Evolutionary conservation across 1,139 yeast species (phyloP).

Genomic region (Kodamaea arcana): DNA sequence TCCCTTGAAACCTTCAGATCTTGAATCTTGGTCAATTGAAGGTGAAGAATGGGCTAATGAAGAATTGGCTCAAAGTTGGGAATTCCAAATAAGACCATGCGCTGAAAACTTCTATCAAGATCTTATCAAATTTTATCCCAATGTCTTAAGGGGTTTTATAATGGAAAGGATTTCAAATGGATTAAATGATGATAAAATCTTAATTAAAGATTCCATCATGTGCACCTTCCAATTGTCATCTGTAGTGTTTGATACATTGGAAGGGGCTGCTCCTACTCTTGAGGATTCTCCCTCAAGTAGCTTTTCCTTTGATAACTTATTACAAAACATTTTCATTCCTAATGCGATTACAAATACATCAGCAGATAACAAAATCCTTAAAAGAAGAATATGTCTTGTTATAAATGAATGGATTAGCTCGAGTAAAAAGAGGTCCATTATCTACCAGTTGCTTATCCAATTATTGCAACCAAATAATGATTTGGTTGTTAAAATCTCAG

Average conservation of each 20-base stretch:
- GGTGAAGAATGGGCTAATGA: slow-evolving; percentile 94
- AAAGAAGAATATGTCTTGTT: slow-evolving; percentile 72
- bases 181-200: slow-evolving; percentile 38
- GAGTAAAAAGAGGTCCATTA: slow-evolving; percentile 50
- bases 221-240: slow-evolving; percentile 81
- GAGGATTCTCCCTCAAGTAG: too few species aligned
- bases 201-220: slow-evolving; percentile 74
- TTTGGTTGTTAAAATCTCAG: slow-evolving; percentile 69
- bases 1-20: slow-evolving; percentile 65
- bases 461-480: slow-evolving; percentile 56
- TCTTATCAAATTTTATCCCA: slow-evolving; percentile 61
- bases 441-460: slow-evolving; percentile 52
- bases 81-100: slow-evolving; percentile 80
- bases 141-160: slow-evolving; percentile 56
- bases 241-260: slow-evolving; percentile 49
- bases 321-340: slow-evolving; percentile 61
- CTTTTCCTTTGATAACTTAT: slow-evolving; percentile 60
- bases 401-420: slow-evolving; percentile 72
- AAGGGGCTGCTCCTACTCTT: too few species aligned
- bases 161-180: slow-evolving; percentile 59
- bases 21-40: slow-evolving; percentile 76
- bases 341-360: slow-evolving; percentile 49
- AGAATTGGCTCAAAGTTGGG: slow-evolving; percentile 75
- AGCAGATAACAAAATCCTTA: slow-evolving; percentile 56
- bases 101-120: slow-evolving; percentile 84